These are phyloP conservation scores for Rutstroemia sp. DNA, from an alignment of 2,329 filamentous ascomycete genomes.

Conservation along the genomic window DNA sequence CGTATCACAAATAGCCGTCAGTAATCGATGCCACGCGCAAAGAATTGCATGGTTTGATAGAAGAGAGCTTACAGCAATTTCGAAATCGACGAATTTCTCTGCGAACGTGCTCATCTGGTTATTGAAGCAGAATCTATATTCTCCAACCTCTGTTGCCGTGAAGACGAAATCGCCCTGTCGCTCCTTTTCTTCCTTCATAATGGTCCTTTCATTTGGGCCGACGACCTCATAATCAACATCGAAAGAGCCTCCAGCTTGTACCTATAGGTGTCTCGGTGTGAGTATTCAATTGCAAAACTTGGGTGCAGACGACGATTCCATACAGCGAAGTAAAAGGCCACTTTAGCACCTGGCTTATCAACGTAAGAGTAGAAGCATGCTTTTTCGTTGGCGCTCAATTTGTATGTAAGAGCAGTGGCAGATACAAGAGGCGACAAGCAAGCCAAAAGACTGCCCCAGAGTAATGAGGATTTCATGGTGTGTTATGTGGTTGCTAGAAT, in stretches of 20 bases:
- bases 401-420: constrained; percentile 91
- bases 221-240: constrained; percentile 90
- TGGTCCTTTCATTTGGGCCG: constrained; percentile 71
- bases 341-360: constrained; percentile 72
- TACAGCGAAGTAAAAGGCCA: constrained; percentile 98
- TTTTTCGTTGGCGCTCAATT: constrained; percentile 81
- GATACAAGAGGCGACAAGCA: constrained; percentile 62
- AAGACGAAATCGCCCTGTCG: constrained; percentile 98
- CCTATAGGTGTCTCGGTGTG: constrained; percentile 43
- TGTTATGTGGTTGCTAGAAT: constrained; percentile 4
- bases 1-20: not conserved
- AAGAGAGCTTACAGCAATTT: constrained; percentile 68
- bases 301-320: constrained; percentile 28
- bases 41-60: not conserved
- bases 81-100: constrained; percentile 96
- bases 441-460: constrained; percentile 64
- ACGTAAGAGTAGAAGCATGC: constrained; percentile 89
- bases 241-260: constrained; percentile 97
- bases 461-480: constrained; percentile 57
- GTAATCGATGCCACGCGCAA: not conserved
- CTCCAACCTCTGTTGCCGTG: constrained; percentile 77
- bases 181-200: constrained; percentile 83
- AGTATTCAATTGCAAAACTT: not conserved
- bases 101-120: constrained; percentile 98
- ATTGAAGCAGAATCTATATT: constrained; percentile 97